These are phyloP conservation scores for Hermanozyma aechmeae DNA, from an alignment of 805 yeast genomes.

Conservation along the genomic window DNA sequence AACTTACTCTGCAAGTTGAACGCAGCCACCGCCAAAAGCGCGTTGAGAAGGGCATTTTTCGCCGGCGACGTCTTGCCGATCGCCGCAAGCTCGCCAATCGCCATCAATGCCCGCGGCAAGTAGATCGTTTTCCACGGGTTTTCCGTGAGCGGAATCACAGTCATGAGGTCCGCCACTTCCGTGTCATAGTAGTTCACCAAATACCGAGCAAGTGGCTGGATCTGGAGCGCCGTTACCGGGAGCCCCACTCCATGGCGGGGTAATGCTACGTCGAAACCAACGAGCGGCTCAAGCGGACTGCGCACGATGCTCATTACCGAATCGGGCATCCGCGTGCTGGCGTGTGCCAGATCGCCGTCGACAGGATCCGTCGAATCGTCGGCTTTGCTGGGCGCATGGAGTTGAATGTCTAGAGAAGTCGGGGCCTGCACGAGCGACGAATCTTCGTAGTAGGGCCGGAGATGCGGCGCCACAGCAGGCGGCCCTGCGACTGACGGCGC, in stretches of 20 bases:
- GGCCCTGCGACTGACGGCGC: conserved; percentile 7
- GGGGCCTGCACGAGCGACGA: background rate
- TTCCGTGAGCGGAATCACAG: conserved; percentile 59
- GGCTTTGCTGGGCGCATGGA: conserved; percentile 30
- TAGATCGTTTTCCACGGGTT: conserved; percentile 88
- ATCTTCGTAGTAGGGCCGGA: background rate
- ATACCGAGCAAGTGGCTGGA: conserved; percentile 64
- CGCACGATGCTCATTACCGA: conserved; percentile 43
- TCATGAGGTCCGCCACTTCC: conserved; percentile 72
- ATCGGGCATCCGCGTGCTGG: conserved; percentile 40
- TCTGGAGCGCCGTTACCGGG: conserved; percentile 53
- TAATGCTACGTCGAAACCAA: conserved; percentile 31
- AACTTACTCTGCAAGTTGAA: conserved; percentile 71
- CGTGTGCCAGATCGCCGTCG: conserved; percentile 20
- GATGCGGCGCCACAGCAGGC: background rate
- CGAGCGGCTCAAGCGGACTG: conserved; percentile 28
- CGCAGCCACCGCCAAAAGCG: conserved; percentile 72
- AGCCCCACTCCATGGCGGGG: conserved; percentile 20
- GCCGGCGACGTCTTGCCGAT: conserved; percentile 69
- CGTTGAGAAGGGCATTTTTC: conserved; percentile 68
- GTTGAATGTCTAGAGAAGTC: conserved; percentile 33
- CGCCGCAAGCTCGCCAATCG: conserved; percentile 72
- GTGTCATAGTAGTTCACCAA: conserved; percentile 63
- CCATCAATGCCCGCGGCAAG: conserved; percentile 73
- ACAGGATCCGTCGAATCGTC: conserved; percentile 24